phyloP scores from a whole-genome alignment of 1,284 basidiomycete genomes.

The Moniliophthora roreri region DNA sequence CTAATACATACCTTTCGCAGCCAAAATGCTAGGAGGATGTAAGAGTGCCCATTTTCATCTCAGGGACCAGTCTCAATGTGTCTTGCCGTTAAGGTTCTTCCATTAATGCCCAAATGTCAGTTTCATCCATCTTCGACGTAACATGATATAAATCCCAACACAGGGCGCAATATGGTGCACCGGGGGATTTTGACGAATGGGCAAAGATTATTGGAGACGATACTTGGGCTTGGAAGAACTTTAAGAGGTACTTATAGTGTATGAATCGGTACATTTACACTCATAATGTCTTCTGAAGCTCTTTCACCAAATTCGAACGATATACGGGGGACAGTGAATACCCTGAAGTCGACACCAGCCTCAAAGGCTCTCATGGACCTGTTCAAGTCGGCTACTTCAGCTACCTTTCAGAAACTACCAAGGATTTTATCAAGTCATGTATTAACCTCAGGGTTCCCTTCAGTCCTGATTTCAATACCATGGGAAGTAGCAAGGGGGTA shows the following conservation, averaged over 20 bases:
- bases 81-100: conserved; percentile 48
- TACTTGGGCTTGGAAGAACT: conserved; percentile 60
- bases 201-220: conserved; percentile 52
- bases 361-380: conserved; percentile 50
- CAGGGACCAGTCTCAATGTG: neutral
- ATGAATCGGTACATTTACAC: neutral
- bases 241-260: conserved; percentile 40
- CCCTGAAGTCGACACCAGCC: conserved; percentile 43
- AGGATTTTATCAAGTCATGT: conserved; percentile 49
- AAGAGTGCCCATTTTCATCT: conserved; percentile 24
- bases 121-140: conserved; percentile 2
- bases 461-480: conserved; percentile 50
- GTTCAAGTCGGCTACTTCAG: conserved; percentile 46
- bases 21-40: conserved; percentile 71
- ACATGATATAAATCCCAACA: neutral
- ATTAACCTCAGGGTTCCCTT: conserved; percentile 45
- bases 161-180: conserved; percentile 68
- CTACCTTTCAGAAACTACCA: conserved; percentile 31
- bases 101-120: conserved; percentile 66
- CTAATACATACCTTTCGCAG: too few relatives aligned
- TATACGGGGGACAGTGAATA: conserved; percentile 47
- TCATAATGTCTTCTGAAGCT: conserved; percentile 35
- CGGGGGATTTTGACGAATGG: conserved; percentile 73
- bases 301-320: conserved; percentile 61
- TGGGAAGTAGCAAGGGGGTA: conserved; percentile 49